phyloP scores from a whole-genome alignment of 2,329 filamentous ascomycete genomes.

The Pestalotiopsis sp. region DNA sequence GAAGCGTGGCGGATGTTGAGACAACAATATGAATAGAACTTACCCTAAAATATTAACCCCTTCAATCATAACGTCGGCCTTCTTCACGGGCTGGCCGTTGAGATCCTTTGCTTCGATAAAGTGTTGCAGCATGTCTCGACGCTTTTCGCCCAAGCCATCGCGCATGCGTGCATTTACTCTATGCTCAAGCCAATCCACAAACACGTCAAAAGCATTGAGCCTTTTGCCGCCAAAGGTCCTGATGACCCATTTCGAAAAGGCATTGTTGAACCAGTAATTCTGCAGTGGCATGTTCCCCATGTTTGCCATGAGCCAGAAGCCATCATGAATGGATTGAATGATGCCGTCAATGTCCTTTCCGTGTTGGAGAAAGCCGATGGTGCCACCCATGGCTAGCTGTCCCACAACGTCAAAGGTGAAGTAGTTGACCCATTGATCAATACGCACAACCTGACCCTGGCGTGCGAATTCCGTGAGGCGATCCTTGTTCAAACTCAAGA shows the following conservation, averaged over 20 bases:
- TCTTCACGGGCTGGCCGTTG: background rate
- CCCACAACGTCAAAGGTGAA: background rate
- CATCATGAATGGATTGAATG: background rate
- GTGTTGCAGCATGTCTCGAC: background rate
- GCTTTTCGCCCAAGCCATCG: background rate
- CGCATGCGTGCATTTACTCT: background rate
- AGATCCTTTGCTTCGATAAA: background rate
- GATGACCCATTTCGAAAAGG: background rate
- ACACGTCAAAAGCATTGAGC: background rate
- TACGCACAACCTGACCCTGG: background rate
- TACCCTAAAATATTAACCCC: background rate
- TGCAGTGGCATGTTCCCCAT: background rate
- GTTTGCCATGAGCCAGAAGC: background rate
- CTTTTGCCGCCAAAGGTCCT: background rate
- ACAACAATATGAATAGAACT: background rate
- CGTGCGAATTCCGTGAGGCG: background rate
- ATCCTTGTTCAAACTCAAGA: background rate
- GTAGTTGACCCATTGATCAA: background rate
- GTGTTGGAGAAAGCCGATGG: background rate
- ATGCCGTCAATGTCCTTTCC: background rate
- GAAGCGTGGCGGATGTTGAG: background rate
- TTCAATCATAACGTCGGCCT: background rate
- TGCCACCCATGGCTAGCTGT: background rate
- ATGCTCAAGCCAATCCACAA: background rate
- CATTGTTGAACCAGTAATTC: background rate